Evolutionary conservation across 805 yeast species (phyloP), one percentile per base, ranked within the genome.

Genomic region (Kodamaea leandrae): DNA sequence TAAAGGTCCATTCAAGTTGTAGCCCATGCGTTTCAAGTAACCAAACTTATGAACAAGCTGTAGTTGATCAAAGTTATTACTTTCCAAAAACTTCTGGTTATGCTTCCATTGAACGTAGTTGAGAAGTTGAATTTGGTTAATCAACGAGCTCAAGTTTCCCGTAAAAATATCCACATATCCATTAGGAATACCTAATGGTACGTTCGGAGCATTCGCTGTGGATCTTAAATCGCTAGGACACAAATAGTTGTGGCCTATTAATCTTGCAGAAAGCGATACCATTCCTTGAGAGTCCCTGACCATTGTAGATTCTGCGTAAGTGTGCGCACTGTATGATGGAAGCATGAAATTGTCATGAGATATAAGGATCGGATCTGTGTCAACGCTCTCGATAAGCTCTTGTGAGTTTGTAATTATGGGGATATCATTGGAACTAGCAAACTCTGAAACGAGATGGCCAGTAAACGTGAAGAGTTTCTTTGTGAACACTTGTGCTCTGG

Each of bases 61-160:
- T 29, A 44, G 28, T n/a, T 49, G 43, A 4, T 36, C 37, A 10
- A 25, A 25, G 7, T 35, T 29, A 19, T 36, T 35, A 18, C 33
- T 35, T 20, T 44, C 32, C 16, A 40, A 16, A 19, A 41, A 28
- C 16, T 13, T 17, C 24, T 48, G 20, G 42, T 46, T 40, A 39
- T 30, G 21, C 16, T 35, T 43, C 17, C 32, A 52, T 51, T 51
- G 71, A 23, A 52, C 48, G 41, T 45, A 60, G 43, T 48, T 57
- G 42, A 71, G 39, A 0, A 72, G 41, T 45, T 72, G 77, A 38
- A 66, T 55, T 49, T 69, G 71, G 50, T 68, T 64, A 26, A 64
- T 24, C 39, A 64, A 45, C 23, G 55, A 49, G 7, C 49, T 36
- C 12, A 68, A 43, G 8, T 56, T 47, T 10, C 59, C 65, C 3